phyloP scores from a whole-genome alignment of 306 rosid species.

The Vigna trinervia region DNA sequence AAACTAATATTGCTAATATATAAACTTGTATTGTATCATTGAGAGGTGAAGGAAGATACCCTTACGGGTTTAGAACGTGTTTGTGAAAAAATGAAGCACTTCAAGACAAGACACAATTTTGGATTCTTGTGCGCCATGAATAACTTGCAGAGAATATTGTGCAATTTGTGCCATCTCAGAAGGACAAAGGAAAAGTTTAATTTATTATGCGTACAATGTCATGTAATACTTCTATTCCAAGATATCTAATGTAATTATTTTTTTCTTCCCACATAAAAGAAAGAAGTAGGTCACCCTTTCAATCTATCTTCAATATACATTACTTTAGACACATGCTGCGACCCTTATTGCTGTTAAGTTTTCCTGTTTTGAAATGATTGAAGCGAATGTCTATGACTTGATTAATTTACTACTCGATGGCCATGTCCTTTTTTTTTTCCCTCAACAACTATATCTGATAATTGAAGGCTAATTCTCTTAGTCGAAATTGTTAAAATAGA shows the following conservation, averaged over 20 bases:
- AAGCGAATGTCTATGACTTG: slow-evolving; percentile 17
- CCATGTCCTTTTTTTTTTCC: slow-evolving; percentile 13
- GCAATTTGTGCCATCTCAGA: slow-evolving; percentile 49
- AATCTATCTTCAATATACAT: slow-evolving; percentile 20
- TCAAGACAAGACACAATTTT: slow-evolving; percentile 46
- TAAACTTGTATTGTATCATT: slow-evolving; percentile 34
- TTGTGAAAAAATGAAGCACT: slow-evolving; percentile 45
- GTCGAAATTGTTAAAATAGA: no score
- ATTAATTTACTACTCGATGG: slow-evolving; percentile 33
- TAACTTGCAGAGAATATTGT: slow-evolving; percentile 53
- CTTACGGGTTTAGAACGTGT: slow-evolving; percentile 50
- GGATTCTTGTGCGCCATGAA: slow-evolving; percentile 58
- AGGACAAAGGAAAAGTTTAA: slow-evolving; percentile 42
- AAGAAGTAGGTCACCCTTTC: slow-evolving; percentile 16
- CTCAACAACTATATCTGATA: no score
- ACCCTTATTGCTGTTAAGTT: slow-evolving; percentile 39
- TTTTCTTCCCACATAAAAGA: background rate
- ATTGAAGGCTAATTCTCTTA: no score
- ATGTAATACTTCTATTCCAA: slow-evolving; percentile 40
- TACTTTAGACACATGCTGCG: slow-evolving; percentile 38
- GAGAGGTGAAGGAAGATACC: slow-evolving; percentile 52
- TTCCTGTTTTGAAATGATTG: slow-evolving; percentile 39
- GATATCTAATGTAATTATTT: slow-evolving; percentile 19
- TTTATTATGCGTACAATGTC: slow-evolving; percentile 41
- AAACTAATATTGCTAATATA: slow-evolving; percentile 40